Conservation (phyloP, 345 rosid genomes). For the Lenwebbia sp. region DNA sequence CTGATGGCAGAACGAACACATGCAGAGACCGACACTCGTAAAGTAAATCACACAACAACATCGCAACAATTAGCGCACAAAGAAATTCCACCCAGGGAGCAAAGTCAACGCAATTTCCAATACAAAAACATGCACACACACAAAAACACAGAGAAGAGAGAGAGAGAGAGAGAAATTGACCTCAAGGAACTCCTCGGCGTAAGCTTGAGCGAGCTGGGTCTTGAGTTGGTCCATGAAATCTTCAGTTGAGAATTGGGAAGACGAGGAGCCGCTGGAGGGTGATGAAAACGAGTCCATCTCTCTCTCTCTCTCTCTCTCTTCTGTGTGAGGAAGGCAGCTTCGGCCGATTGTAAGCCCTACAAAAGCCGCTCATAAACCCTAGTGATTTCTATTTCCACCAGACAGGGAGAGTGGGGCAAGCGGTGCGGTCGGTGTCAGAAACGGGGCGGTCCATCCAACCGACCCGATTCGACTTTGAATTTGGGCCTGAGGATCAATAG, state of each 20-base stretch:
- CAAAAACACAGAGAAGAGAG: not conserved
- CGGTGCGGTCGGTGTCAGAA: not conserved
- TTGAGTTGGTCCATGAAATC: conserved; percentile 65
- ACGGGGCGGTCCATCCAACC: not conserved
- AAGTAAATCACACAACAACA: not conserved
- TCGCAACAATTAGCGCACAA: not conserved
- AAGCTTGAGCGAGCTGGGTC: conserved; percentile 66
- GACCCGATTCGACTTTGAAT: not conserved
- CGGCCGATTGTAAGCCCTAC: not conserved
- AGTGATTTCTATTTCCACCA: not conserved
- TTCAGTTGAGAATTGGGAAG: conserved; percentile 33
- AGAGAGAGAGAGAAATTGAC: conserved; percentile 5
- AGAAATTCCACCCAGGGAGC: not conserved
- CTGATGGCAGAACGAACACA: not conserved
- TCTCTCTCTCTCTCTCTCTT: not conserved
- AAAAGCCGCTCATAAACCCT: not conserved
- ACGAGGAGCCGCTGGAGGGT: conserved; percentile 28
- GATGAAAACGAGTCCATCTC: conserved; percentile 68
- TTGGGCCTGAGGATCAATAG: not conserved
- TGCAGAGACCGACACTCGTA: not conserved
- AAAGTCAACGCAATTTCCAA: not conserved
- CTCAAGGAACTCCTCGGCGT: conserved; percentile 76
- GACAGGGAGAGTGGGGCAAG: not conserved
- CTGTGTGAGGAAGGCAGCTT: not conserved
- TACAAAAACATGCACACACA: too few relatives aligned